These are phyloP conservation scores for Heracleum sosnowskyi DNA, from an alignment of 129 eudicot genomes.

Conservation along the genomic window DNA sequence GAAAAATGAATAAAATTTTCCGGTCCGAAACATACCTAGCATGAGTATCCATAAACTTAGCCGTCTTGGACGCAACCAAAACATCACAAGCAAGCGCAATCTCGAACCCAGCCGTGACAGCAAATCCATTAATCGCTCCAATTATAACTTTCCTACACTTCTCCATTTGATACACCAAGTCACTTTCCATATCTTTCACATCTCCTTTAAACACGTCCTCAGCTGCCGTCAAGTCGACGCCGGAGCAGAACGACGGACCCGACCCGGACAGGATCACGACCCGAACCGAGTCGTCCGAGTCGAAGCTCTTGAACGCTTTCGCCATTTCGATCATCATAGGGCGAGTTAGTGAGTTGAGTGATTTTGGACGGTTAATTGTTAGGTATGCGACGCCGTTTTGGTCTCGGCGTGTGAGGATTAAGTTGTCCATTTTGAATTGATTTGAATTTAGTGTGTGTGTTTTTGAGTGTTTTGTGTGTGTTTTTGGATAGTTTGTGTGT, in stretches of 20 bases:
- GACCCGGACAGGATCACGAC: conserved; percentile 74
- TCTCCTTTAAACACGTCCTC: conserved; percentile 95
- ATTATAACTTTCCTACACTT: conserved; percentile 72
- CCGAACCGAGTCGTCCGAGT: conserved; percentile 55
- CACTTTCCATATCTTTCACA: conserved; percentile 63
- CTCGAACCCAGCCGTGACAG: conserved; percentile 97
- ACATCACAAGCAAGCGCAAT: conserved; percentile 88
- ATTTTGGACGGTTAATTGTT: conserved; percentile 77
- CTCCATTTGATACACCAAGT: conserved; percentile 89
- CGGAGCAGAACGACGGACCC: conserved; percentile 91
- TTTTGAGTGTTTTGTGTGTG: no score
- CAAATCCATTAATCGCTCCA: conserved; percentile 84
- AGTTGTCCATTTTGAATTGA: not conserved
- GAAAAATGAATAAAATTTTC: not conserved
- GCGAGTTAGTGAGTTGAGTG: conserved; percentile 68
- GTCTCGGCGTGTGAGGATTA: conserved; percentile 16
- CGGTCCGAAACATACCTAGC: conserved; percentile 40
- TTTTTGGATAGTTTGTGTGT: no score
- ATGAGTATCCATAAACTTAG: conserved; percentile 92
- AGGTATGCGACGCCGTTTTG: conserved; percentile 54
- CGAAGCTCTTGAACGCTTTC: conserved; percentile 49
- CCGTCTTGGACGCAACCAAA: conserved; percentile 69
- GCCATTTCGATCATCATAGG: conserved; percentile 73
- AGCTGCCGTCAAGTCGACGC: conserved; percentile 90
- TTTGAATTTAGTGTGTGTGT: no score